Evolutionary conservation across 257 asterid genomes (phyloP), one percentile per base, ranked within the genome.

Genomic region (Salvia miltiorrhiza): DNA sequence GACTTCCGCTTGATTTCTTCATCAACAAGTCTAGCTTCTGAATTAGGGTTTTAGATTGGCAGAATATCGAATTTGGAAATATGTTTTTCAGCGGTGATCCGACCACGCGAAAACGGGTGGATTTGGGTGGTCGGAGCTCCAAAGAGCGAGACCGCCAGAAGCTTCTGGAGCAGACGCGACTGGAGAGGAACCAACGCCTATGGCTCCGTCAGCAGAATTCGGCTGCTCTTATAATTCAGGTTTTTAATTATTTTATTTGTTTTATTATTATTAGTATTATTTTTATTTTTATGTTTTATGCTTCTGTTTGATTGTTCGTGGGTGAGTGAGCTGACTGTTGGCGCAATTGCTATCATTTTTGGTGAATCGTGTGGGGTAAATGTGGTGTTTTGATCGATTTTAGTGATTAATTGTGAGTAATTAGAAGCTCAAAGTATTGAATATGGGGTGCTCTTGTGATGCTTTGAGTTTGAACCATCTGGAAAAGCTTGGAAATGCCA

Each of bases 111-210:
- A 93, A 88, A 69, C 96, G 98, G 66, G 98, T 93, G 70, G 96
- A 93, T 90, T 93, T 93, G 64, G 96, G 98, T 40, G 98, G 98
- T 39, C 95, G 98, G 75, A 93, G 98, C 78, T 88, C 98, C 72
- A 93, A 88, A 75, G 95, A 93, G 81, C 83, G 95, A 58, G 98
- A 93, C 89, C 81, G 92, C 21, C 87, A 93, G 83, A 93, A 90
- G 84, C 95, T 90, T 72, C 81, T 93, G 2, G 97, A 93, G 68
- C 92, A 93, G 77, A 85, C 96, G 72, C 87, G 96, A 71, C 79
- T 88, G 80, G 97, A 93, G 73, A 80, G 98, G 56, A 93, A 88
- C 71, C 90, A 81, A 24, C 92, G 98, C 13, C 78, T 80, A 23
- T 78, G 79, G 85, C 16, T 80, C 70, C 96, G 97, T 24, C 90